Base-by-base conservation (phyloP, 2,329 filamentous ascomycete species). In the Xylariaceae sp. region DNA sequence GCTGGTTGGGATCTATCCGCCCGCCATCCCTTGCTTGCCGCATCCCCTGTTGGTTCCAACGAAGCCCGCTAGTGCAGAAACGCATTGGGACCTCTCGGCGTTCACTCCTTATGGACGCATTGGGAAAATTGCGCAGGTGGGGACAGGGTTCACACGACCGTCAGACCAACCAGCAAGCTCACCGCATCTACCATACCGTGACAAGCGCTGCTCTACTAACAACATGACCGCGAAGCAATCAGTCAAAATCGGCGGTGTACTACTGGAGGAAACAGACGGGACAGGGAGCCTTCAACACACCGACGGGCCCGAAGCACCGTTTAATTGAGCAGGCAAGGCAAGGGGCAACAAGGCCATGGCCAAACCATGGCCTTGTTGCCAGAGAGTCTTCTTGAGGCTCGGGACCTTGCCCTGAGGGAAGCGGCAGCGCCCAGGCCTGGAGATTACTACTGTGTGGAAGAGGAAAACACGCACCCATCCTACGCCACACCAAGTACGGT, bases 1-100 rank as follows among this genome's bases (percentile, higher is more conserved):
- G 59, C 55, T 61, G 58, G 63, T 58, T 67, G 65, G 65, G 65
- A 67, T 67, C 65, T 67, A 67, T 67, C 65, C 63, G 65, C 60
- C 56, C 57, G 54, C 52, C 47, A 49, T 56, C 53, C 59, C 63
- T 63, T 65, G 63, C 64, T 65, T 65, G 61, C 63, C 63, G 64
- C 60, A 62, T 61, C 63, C 59, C 63, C 55, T 54, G 56, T 46
- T 47, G 18, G 55, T 58, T 62, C 56, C 46, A 62, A 53, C 51
- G 51, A 55, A 53, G 47, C 16, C 49, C 55, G 37, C 61, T 65
- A 64, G 63, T 59, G 60, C 51, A 55, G 54, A 65, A 61, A 55
- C 58, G 62, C 56, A 56, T 56, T 53, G 60, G 57, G 49, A 54
- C 58, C 53, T 30, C 47, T 59, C 47, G 49, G 51, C 51, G 46